Percentiles rank a stretch among this genome's conserved stretches.
These are phyloP conservation scores for Pyricularia grisea DNA, from an alignment of 2,329 filamentous ascomycete genomes.

Conservation along the genomic window DNA sequence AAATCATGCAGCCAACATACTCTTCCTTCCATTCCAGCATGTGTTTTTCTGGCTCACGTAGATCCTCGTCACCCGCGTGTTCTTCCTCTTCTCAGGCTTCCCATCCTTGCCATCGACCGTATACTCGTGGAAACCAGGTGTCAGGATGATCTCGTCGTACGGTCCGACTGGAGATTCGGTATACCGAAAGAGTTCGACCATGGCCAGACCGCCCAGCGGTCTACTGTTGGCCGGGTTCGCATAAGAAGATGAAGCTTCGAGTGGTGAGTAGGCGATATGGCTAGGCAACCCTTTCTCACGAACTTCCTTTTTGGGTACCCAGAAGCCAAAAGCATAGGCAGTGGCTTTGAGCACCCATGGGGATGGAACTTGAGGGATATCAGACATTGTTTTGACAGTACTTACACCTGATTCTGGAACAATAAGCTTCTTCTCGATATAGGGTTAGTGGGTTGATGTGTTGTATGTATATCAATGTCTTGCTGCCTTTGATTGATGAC, in stretches of 20 bases:
- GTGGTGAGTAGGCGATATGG: conserved; percentile 31
- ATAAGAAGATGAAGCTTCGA: conserved; percentile 32
- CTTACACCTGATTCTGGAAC: too few relatives aligned
- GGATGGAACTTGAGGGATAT: conserved; percentile 14
- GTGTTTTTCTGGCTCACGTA: conserved; percentile 44
- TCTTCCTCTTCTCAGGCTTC: conserved; percentile 22
- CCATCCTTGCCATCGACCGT: conserved; percentile 22
- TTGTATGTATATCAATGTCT: not conserved
- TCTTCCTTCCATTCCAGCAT: conserved; percentile 41
- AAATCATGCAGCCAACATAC: conserved; percentile 18
- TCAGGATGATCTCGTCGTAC: conserved; percentile 42
- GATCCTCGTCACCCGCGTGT: conserved; percentile 37
- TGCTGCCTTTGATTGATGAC: not conserved
- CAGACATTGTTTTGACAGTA: not conserved
- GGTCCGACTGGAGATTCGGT: conserved; percentile 39
- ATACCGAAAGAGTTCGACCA: conserved; percentile 42
- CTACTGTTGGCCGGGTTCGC: conserved; percentile 21
- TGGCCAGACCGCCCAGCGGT: conserved; percentile 33
- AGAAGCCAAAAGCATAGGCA: conserved; percentile 33
- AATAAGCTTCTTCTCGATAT: not conserved
- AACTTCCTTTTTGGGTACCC: conserved; percentile 16
- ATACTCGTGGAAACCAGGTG: conserved; percentile 36
- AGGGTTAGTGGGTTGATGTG: not conserved
- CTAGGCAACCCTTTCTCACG: conserved; percentile 22
- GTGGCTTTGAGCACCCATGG: conserved; percentile 37